Evolutionary conservation across 2,329 filamentous ascomycete genomes (phyloP), one percentile per base, ranked within the genome.

Genomic region (Exophiala viscosa): DNA sequence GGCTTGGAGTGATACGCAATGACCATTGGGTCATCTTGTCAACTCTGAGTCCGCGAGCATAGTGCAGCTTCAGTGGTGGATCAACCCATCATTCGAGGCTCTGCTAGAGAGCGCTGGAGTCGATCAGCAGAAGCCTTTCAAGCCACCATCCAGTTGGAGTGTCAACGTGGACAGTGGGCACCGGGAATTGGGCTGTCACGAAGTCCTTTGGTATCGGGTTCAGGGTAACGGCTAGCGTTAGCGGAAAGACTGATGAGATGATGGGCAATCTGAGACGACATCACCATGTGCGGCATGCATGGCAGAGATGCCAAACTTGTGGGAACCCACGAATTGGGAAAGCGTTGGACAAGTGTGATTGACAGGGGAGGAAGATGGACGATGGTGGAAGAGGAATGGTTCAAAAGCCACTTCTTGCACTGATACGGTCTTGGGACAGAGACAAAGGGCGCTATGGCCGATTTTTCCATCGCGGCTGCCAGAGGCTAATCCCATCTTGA

Each of bases 41-140:
- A 35, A 48, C 20, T 45, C 14, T 49, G 38, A 39, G 42, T 31
- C 43, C 33, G 52, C 51, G 52, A 52, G 48, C 15, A 52, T 52
- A 33, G 17, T 54, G 52, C 56, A 59, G 50, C 47, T 33, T 34
- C 48, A 50, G 50, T 45, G 13, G 50, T 55, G 56, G 56, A 59
- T 54, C 52, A 45, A 42, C 11, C 20, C 23, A 28, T 28, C 23
- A 28, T 35, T 59, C 56, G 54, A 60, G 57, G 57, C 57, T 60
- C 57, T 60, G 57, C 45, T 52, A 45, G 43, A 50, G 11, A 41
- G n/a, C 33, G 13, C 38, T 36, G 18, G 28, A 45, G 14, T 54
- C 20, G 53, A 60, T 60, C 57, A 60, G 57, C 57, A 52, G 41
- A 38, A 39, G 45, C 39, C 41, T 45, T 43, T 50, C 56, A 60